A percentile compares a stretch with the other conserved stretches of the same genome.
Evolutionary conservation across 441 rosid genomes (phyloP).

Genomic region (Brassica hybrid): DNA sequence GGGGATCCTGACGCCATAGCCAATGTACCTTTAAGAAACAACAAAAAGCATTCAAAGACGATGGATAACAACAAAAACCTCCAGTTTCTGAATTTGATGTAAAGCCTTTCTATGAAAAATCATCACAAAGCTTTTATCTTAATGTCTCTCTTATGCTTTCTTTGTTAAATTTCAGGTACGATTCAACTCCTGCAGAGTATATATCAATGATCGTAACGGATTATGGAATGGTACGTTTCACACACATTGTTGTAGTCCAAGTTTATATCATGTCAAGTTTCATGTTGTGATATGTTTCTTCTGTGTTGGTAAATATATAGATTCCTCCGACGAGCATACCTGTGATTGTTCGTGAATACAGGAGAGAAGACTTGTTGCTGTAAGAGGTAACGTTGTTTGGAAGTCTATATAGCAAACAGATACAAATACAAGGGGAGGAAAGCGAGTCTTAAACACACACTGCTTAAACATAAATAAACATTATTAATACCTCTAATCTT

Average conservation of each 20-base stretch:
- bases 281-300: neutral
- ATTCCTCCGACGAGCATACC: slow-evolving; percentile 77
- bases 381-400: slow-evolving; percentile 36
- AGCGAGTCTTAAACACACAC: slow-evolving; percentile 12
- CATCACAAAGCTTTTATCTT: slow-evolving; percentile 11
- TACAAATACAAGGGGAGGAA: slow-evolving; percentile 8
- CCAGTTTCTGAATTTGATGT: slow-evolving; percentile 63
- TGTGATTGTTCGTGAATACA: slow-evolving; percentile 68
- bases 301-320: slow-evolving; percentile 35
- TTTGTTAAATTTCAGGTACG: slow-evolving; percentile 52
- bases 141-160: slow-evolving; percentile 2
- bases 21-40: slow-evolving; percentile 47
- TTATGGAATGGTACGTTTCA: slow-evolving; percentile 66
- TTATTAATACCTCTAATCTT: neutral
- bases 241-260: neutral
- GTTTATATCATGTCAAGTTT: neutral
- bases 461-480: slow-evolving; percentile 1
- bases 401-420: slow-evolving; percentile 21
- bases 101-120: slow-evolving; percentile 27
- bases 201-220: slow-evolving; percentile 70
- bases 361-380: slow-evolving; percentile 62
- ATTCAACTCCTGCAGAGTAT: slow-evolving; percentile 74
- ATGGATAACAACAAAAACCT: slow-evolving; percentile 52
- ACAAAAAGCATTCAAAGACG: slow-evolving; percentile 44
- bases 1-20: slow-evolving; percentile 62